A percentile compares a stretch with the other conserved stretches of the same genome.
phyloP scores from a whole-genome alignment of 257 asterid genomes.

The Petunia secreta region DNA sequence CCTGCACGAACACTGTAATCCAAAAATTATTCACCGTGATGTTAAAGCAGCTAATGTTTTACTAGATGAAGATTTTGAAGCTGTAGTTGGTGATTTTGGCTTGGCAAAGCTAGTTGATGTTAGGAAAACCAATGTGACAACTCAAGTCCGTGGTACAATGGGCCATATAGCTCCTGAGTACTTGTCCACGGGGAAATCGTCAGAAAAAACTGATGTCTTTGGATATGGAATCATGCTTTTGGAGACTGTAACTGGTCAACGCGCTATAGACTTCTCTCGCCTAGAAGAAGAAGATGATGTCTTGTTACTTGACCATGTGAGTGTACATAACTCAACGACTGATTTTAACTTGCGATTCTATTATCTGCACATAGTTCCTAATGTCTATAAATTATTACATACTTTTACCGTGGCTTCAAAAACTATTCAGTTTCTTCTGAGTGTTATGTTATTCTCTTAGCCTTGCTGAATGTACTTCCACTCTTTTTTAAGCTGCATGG shows the following conservation, averaged over 20 bases:
- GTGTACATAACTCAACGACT: constrained; percentile 29
- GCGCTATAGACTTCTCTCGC: constrained; percentile 96
- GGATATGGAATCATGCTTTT: constrained; percentile 97
- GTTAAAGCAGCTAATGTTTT: constrained; percentile 98
- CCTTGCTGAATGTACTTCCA: background rate
- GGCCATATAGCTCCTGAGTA: constrained; percentile 99
- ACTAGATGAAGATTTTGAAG: constrained; percentile 90
- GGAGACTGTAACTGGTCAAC: constrained; percentile 93
- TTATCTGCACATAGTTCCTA: background rate
- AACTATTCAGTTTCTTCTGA: background rate
- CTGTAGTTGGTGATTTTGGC: constrained; percentile 97
- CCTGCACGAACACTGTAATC: constrained; percentile 92
- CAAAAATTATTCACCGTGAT: constrained; percentile 94
- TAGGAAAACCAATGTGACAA: constrained; percentile 86
- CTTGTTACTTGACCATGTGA: constrained; percentile 89
- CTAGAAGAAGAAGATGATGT: constrained; percentile 98
- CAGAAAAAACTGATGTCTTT: constrained; percentile 91
- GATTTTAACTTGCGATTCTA: background rate
- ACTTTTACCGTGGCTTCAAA: background rate
- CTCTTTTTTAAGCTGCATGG: constrained; percentile 10
- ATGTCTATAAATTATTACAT: background rate
- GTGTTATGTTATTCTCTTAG: constrained; percentile 1
- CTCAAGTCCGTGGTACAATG: constrained; percentile 99
- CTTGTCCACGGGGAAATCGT: constrained; percentile 93
- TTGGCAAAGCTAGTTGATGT: constrained; percentile 93